Conservation (phyloP, 257 asterid species). For the Solanum pimpinellifolium region DNA sequence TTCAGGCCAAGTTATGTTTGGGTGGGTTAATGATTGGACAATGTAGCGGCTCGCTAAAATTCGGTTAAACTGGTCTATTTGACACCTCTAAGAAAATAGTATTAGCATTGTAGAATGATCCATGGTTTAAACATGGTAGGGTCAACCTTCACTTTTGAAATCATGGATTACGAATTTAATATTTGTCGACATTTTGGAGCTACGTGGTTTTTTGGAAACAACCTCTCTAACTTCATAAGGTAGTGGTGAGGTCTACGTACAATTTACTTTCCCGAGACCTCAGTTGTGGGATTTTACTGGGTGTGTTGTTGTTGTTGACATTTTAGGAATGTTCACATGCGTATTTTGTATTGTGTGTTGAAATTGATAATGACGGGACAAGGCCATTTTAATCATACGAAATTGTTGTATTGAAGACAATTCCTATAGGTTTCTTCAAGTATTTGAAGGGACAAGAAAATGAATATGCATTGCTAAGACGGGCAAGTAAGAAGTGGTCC, state of each 20-base stretch:
- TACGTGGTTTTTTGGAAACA: neutral
- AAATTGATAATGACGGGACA: neutral
- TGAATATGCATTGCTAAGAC: neutral
- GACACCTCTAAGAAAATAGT: neutral
- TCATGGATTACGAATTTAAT: neutral
- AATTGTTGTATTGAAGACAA: neutral
- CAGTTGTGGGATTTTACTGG: neutral
- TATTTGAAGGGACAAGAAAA: neutral
- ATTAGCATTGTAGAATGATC: neutral
- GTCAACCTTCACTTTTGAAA: neutral
- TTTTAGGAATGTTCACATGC: neutral
- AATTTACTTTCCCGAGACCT: neutral
- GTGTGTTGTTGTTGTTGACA: neutral
- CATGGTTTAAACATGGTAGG: neutral
- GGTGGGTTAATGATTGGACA: too few relatives aligned
- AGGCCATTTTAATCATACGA: neutral
- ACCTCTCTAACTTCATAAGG: neutral
- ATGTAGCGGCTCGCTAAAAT: too few relatives aligned
- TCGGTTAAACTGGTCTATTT: neutral
- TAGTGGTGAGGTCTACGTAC: neutral
- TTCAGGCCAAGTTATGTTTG: too few relatives aligned
- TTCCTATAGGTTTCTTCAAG: slow-evolving; percentile 2
- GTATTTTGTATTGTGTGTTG: neutral
- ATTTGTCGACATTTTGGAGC: neutral
- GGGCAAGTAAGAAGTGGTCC: neutral